These are phyloP conservation scores for Fusarium chaquense DNA, from an alignment of 2,329 filamentous ascomycete genomes.

Conservation along the genomic window DNA sequence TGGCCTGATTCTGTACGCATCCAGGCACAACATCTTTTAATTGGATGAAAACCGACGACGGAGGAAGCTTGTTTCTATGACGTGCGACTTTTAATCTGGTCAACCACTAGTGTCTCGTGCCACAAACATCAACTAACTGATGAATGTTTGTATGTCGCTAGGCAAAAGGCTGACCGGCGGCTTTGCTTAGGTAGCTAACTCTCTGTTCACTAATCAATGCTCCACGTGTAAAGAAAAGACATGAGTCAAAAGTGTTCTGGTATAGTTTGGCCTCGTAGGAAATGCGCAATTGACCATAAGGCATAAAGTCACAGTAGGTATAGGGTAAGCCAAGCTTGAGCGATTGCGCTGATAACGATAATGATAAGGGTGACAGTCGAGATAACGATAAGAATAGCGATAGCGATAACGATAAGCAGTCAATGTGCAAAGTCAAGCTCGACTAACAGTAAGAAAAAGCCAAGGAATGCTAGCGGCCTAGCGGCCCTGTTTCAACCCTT, in stretches of 20 bases:
- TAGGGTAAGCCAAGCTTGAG: not conserved
- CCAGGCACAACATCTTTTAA: not conserved
- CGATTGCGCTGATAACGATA: not conserved
- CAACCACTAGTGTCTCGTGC: not conserved
- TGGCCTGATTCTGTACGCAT: not conserved
- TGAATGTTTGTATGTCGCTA: not conserved
- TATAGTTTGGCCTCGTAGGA: not conserved
- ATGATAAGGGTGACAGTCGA: too few relatives aligned
- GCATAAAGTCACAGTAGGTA: not conserved
- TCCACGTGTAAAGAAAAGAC: not conserved
- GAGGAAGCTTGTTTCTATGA: slow-evolving; percentile 1
- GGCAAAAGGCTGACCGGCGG: fast-evolving
- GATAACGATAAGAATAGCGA: not conserved
- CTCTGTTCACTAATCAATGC: not conserved
- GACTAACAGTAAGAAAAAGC: too few relatives aligned
- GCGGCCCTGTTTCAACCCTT: not conserved
- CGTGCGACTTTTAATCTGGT: not conserved
- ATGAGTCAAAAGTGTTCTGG: not conserved
- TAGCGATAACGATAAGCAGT: too few relatives aligned
- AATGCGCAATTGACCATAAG: fast-evolving
- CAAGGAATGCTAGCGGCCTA: not conserved
- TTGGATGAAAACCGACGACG: not conserved
- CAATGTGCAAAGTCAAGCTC: not conserved
- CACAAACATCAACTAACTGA: not conserved
- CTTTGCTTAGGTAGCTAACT: not conserved